Base-by-base conservation (phyloP, 352 stramenopile species). In the Albugo laibachii region DNA sequence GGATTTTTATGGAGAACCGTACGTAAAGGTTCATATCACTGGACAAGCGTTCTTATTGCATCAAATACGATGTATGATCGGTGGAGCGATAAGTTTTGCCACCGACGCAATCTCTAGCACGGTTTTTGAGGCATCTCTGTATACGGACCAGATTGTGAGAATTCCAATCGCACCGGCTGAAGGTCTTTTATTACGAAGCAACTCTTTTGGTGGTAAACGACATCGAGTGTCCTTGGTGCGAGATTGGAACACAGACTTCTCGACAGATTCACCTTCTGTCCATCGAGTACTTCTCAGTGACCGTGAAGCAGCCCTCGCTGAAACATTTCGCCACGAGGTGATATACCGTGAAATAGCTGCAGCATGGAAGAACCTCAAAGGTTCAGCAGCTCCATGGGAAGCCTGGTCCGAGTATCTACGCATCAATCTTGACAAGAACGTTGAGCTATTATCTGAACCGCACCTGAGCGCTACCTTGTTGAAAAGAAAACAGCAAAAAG, bases 31-130 rank as follows among this genome's bases (percentile, higher is more conserved):
- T 19, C 72, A 78, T 45, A 78, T 93, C 19, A 69, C 80, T 4
- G 80, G 73, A 19, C 72, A 87, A 35, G 76, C 78, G 13, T 93
- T 93, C 50, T 49, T 93, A 40, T 60, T 89, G 27, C 87, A 93
- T 53, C 83, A 95, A 62, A 94, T 95, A 44, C 80, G 83, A 10
- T 86, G 80, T 41, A 93, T 95, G 81, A 59, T 95, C 19, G 82
- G 82, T 21, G 82, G 68, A 11, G 83, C 82, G 8, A 46, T 95
- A 10, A 76, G 74, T 20, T 74, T 93, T 13, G 76, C 75, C 0
- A 88, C 67, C 2, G 82, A 82, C 24, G 65, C 67, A 38, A 71
- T 94, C 52, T 66, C 74, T 2, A 50, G 52, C 13, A 63, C 60
- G 34, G 62, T 70, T 35, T 83, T 94, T 24, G 66, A 82, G 50